A percentile compares a stretch with the other conserved stretches of the same genome.
These are phyloP conservation scores for Diaporthe amygdali DNA, from an alignment of 2,329 filamentous ascomycete species.

Conservation along the genomic window DNA sequence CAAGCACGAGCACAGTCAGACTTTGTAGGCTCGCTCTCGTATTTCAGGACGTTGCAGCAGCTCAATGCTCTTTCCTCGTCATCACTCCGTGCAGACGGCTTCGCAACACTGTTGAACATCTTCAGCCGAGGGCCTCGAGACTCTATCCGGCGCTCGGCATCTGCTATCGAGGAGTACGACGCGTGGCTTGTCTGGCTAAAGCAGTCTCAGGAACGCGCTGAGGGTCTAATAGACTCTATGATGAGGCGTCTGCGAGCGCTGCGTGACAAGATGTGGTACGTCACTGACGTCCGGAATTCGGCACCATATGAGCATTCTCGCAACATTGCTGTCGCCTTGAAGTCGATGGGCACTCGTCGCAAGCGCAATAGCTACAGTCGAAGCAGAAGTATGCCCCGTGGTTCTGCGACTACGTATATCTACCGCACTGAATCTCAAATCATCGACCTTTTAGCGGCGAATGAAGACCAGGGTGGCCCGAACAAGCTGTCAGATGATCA, in stretches of 20 bases:
- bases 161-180: conserved; percentile 78
- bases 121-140: conserved; percentile 75
- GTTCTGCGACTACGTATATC: conserved; percentile 66
- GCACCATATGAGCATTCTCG: conserved; percentile 85
- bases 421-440: conserved; percentile 84
- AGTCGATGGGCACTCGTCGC: conserved; percentile 81
- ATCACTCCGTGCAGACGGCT: conserved; percentile 69
- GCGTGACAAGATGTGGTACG: conserved; percentile 98
- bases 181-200: conserved; percentile 85
- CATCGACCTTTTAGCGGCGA: conserved; percentile 84
- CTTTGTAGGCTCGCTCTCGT: conserved; percentile 83
- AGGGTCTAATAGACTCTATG: conserved; percentile 75
- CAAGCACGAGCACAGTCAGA: conserved; percentile 81
- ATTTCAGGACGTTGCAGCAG: conserved; percentile 82
- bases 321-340: conserved; percentile 84
- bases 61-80: conserved; percentile 67
- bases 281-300: conserved; percentile 90
- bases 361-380: conserved; percentile 58
- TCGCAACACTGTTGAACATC: conserved; percentile 74
- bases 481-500: conserved; percentile 98
- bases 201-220: conserved; percentile 79
- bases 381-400: conserved; percentile 46
- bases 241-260: conserved; percentile 76
- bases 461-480: conserved; percentile 83
- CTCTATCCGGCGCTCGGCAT: conserved; percentile 71